Evolutionary conservation across 768 basidiomycete genomes (phyloP).

Genomic region (Amanita rimosa): DNA sequence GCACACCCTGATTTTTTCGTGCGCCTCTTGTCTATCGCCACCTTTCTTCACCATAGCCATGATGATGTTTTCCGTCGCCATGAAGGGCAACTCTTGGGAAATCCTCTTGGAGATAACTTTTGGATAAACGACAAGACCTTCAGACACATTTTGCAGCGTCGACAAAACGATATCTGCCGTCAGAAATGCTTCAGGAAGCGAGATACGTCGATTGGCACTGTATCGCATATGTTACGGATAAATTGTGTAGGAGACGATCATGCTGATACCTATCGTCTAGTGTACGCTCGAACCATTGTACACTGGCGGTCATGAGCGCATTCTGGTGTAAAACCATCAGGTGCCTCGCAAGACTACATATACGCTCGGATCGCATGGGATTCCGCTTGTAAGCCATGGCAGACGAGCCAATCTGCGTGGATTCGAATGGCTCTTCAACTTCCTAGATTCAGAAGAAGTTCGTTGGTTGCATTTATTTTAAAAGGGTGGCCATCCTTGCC

Average conservation of each 20-base stretch:
- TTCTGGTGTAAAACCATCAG: conserved; percentile 95
- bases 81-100: conserved; percentile 93
- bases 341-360: conserved; percentile 93
- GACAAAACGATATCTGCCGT: conserved; percentile 95
- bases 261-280: conserved; percentile 78
- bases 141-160: conserved; percentile 92
- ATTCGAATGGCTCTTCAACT: conserved; percentile 98
- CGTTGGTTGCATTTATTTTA: background rate
- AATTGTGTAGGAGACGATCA: too few species aligned
- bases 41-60: conserved; percentile 96
- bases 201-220: conserved; percentile 93
- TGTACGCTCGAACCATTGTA: conserved; percentile 98
- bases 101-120: conserved; percentile 90
- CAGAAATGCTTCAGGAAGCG: conserved; percentile 93
- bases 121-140: conserved; percentile 99
- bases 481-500: conserved; percentile 20
- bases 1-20: conserved; percentile 90
- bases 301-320: conserved; percentile 85
- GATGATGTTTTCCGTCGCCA: conserved; percentile 99
- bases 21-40: conserved; percentile 93
- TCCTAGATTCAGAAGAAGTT: conserved; percentile 35
- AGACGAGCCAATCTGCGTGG: conserved; percentile 93
- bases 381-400: conserved; percentile 99
- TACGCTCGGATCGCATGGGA: conserved; percentile 97
- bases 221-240: background rate